These are phyloP conservation scores for Populus alba DNA, from an alignment of 345 rosid species.

Conservation along the genomic window DNA sequence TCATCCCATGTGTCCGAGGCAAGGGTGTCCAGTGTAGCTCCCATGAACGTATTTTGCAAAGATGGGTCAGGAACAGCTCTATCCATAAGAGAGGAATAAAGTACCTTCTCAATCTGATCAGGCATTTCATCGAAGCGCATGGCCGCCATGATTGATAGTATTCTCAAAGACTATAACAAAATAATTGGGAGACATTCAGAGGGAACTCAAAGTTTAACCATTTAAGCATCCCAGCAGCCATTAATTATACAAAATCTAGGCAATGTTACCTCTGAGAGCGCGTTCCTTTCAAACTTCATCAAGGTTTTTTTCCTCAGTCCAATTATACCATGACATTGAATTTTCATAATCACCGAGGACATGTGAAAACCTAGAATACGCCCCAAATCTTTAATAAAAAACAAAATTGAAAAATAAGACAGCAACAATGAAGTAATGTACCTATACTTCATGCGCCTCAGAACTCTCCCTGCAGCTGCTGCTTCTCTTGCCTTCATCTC, in stretches of 20 bases:
- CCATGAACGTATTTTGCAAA: conserved; percentile 43
- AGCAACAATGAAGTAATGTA: conserved; percentile 12
- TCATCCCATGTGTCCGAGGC: conserved; percentile 70
- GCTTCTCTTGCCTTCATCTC: too few species aligned
- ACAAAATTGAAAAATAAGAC: neutral
- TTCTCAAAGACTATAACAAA: conserved; percentile 50
- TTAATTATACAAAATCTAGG: conserved; percentile 4
- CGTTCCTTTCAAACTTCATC: conserved; percentile 59
- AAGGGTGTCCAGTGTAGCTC: too few species aligned
- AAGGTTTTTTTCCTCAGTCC: conserved; percentile 77
- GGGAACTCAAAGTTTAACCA: neutral
- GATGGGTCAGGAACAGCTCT: conserved; percentile 43
- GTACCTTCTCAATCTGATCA: conserved; percentile 50
- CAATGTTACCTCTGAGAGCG: conserved; percentile 53
- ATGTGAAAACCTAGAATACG: conserved; percentile 52
- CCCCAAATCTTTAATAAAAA: conserved; percentile 6
- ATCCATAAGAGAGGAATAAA: conserved; percentile 56
- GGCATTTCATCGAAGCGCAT: conserved; percentile 67
- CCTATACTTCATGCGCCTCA: too few species aligned
- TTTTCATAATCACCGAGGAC: conserved; percentile 63
- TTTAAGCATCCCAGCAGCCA: neutral
- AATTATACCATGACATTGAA: conserved; percentile 59
- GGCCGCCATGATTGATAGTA: conserved; percentile 60
- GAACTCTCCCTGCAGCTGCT: too few species aligned
- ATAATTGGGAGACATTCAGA: conserved; percentile 26